phyloP scores from a whole-genome alignment of 345 rosid species.

The Lepidium didymum region DNA sequence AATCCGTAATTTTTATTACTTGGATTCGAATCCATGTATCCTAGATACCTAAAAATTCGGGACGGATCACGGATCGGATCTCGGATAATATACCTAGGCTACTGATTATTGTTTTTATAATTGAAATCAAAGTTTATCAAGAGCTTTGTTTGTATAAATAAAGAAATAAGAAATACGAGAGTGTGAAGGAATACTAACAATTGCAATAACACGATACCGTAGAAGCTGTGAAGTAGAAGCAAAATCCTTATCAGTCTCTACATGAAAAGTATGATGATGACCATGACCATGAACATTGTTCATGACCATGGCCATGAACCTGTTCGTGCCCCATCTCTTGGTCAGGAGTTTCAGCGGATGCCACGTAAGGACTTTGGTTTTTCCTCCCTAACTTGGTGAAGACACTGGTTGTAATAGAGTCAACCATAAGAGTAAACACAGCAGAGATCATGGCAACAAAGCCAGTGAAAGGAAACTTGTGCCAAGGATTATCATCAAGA shows the following conservation, averaged over 20 bases:
- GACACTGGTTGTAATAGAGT: slow-evolving; percentile 40
- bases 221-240: slow-evolving; percentile 27
- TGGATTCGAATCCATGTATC: too few relatives aligned
- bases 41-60: too few relatives aligned
- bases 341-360: slow-evolving; percentile 10
- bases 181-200: slow-evolving; percentile 19
- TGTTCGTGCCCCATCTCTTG: slow-evolving; percentile 12
- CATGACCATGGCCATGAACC: background rate
- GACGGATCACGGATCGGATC: too few relatives aligned
- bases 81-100: too few relatives aligned
- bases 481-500: slow-evolving; percentile 40
- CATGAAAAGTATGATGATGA: background rate
- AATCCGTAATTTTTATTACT: too few relatives aligned
- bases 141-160: background rate
- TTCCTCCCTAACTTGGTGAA: slow-evolving; percentile 1
- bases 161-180: background rate
- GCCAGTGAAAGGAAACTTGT: slow-evolving; percentile 41
- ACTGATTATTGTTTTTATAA: too few relatives aligned
- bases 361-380: background rate
- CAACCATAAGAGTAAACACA: slow-evolving; percentile 44
- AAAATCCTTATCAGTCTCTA: slow-evolving; percentile 1
- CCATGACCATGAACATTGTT: slow-evolving; percentile 40
- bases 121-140: background rate
- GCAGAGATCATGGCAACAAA: slow-evolving; percentile 45
- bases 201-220: slow-evolving; percentile 42